Evolutionary conservation across 805 yeast species (phyloP).

Genomic region (Candida insectorum): DNA sequence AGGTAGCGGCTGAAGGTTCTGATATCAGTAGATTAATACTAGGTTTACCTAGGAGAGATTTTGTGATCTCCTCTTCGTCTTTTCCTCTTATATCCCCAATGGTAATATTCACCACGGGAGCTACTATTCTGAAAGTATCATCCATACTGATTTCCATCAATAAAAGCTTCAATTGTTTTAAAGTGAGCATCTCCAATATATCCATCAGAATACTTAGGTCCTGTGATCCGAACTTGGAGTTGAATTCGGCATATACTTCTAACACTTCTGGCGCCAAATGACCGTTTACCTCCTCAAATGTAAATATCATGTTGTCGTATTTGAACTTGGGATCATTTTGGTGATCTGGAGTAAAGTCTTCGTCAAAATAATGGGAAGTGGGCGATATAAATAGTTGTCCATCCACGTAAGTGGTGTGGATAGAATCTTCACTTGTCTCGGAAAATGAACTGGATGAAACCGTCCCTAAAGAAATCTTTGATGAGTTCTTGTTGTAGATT

Average conservation of each 20-base stretch:
- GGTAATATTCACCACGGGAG: slow-evolving; percentile 42
- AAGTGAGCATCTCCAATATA: slow-evolving; percentile 56
- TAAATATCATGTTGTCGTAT: slow-evolving; percentile 53
- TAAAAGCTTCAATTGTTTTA: slow-evolving; percentile 38
- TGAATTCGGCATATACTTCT: slow-evolving; percentile 33
- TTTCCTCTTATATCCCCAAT: slow-evolving; percentile 30
- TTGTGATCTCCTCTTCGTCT: slow-evolving; percentile 18
- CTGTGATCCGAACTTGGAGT: slow-evolving; percentile 29
- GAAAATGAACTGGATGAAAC: neutral
- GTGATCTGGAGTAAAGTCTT: slow-evolving; percentile 29
- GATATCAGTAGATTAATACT: slow-evolving; percentile 23
- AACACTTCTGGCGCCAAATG: slow-evolving; percentile 46
- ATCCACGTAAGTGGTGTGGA: too few species aligned
- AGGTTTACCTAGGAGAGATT: slow-evolving; percentile 15
- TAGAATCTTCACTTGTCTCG: slow-evolving; percentile 6
- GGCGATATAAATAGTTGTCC: slow-evolving; percentile 15
- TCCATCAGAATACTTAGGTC: slow-evolving; percentile 57
- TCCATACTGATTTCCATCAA: slow-evolving; percentile 31
- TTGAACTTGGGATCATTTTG: slow-evolving; percentile 39
- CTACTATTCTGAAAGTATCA: slow-evolving; percentile 43
- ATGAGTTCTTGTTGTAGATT: neutral
- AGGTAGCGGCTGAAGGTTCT: slow-evolving; percentile 35
- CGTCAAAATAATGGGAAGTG: slow-evolving; percentile 23
- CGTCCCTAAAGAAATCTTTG: neutral
- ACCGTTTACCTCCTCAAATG: slow-evolving; percentile 49